These are phyloP conservation scores for Psidium friedrichsthalianum DNA, from an alignment of 345 rosid species.

Conservation along the genomic window DNA sequence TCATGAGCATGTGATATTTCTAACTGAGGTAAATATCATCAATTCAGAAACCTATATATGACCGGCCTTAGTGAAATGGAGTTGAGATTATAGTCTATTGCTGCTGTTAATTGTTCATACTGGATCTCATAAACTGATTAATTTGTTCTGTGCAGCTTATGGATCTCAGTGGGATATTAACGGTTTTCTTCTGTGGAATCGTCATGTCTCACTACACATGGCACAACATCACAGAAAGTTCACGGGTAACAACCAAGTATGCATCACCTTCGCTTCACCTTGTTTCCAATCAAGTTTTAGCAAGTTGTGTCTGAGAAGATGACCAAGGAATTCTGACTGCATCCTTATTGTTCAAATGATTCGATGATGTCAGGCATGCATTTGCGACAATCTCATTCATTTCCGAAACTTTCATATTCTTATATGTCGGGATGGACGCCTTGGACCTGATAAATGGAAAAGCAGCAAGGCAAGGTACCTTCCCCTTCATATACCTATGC, in stretches of 20 bases:
- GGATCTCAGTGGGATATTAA: slow-evolving; percentile 58
- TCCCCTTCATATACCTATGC: not conserved
- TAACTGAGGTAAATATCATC: not conserved
- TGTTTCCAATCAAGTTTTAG: not conserved
- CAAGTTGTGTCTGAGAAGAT: not conserved
- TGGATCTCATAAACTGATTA: not conserved
- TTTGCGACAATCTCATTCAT: slow-evolving; percentile 68
- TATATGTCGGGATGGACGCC: slow-evolving; percentile 70
- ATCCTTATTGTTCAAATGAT: not conserved
- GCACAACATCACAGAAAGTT: slow-evolving; percentile 67
- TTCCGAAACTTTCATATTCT: slow-evolving; percentile 59
- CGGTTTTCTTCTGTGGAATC: slow-evolving; percentile 62
- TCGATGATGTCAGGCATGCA: slow-evolving; percentile 46
- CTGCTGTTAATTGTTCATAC: not conserved
- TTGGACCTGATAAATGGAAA: slow-evolving; percentile 50
- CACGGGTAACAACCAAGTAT: slow-evolving; percentile 61
- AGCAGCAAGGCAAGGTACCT: slow-evolving; percentile 38
- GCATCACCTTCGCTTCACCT: not conserved
- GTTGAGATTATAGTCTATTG: not conserved
- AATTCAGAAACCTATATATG: not conserved
- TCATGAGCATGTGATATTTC: not conserved
- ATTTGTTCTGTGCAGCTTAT: slow-evolving; percentile 32
- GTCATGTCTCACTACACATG: slow-evolving; percentile 70
- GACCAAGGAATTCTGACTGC: not conserved
- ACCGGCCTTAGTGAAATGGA: not conserved